Base-by-base conservation (phyloP, 257 asterid species). In the Vinca minor region DNA sequence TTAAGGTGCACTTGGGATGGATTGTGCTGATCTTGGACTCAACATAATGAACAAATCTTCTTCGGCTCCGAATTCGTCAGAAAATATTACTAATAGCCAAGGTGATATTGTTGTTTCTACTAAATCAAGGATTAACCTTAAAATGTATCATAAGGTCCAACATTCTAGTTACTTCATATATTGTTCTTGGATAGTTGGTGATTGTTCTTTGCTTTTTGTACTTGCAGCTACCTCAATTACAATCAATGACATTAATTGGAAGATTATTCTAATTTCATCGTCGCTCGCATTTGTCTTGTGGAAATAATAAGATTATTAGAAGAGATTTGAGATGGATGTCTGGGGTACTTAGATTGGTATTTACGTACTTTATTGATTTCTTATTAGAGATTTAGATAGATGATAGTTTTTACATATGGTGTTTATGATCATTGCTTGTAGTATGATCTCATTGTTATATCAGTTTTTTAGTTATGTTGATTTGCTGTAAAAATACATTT, bases 1-100 rank as follows among this genome's bases (percentile, higher is more conserved):
- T 34, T 68, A n/a, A 85, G 96, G 96, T 84, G 79, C 91, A 63
- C 74, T 80, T 42, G 92, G 84, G 74, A 21, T 54, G 69, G 85
- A 75, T 15, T 88, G 89, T 67, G 26, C 73, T 1, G 17, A 32
- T 23, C 75, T 88, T 11, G 87, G 91, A 20, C 68, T 73, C 41
- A 31, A 17, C 45, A 0, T 78, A 10, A 14, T 35, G 66, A 84
- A 80, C 76, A 59, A 54, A 11, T 57, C 85, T 13, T 34, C 69
- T 35, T 32, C 81, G 48, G 60, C 88, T 41, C 50, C 95, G 5
- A 59, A 54, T 67, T 15, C 62, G 1, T 58, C 84, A 21, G 66
- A 48, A 8, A 65, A 74, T n/a, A n/a, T n/a, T 25, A 59, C 53
- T 59, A 49, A 29, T 15, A 72, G 56, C 73, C 62, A 69, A 26